phyloP scores from a whole-genome alignment of 331 rosid genomes.

The Stylosanthes scabra region DNA sequence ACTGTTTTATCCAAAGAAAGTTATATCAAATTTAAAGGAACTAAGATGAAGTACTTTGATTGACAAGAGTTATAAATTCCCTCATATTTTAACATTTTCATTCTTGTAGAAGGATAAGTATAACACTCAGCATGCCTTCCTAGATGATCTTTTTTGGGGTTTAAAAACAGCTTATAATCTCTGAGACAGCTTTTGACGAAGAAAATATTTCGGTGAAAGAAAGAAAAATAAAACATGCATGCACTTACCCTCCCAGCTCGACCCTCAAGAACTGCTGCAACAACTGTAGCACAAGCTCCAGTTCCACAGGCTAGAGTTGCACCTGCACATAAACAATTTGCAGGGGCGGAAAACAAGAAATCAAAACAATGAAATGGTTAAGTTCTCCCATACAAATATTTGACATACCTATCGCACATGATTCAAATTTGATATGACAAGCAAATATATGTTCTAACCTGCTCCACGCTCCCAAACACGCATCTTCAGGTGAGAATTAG shows the following conservation, averaged over 20 bases:
- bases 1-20: too few species aligned
- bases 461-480: constrained; percentile 99
- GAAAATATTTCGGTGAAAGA: not conserved
- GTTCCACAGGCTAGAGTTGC: constrained; percentile 99
- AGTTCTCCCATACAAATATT: constrained; percentile 6
- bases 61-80: too few species aligned
- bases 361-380: too few species aligned
- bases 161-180: not conserved
- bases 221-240: not conserved
- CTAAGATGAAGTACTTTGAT: too few species aligned
- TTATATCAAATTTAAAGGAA: too few species aligned
- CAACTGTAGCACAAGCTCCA: constrained; percentile 95
- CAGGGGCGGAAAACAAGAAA: not conserved
- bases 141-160: not conserved
- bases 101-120: constrained; percentile 17
- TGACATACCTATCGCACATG: constrained; percentile 11
- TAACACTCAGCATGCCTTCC: constrained; percentile 20
- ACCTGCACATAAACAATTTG: constrained; percentile 55
- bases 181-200: not conserved
- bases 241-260: constrained; percentile 77
- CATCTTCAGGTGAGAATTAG: constrained; percentile 86
- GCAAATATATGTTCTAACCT: constrained; percentile 58
- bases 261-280: constrained; percentile 96
- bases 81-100: not conserved
- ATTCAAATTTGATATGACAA: constrained; percentile 3